Evolutionary conservation across 305 asterid genomes (phyloP), one percentile per base, ranked within the genome.

Genomic region (Plantago lanceolata): DNA sequence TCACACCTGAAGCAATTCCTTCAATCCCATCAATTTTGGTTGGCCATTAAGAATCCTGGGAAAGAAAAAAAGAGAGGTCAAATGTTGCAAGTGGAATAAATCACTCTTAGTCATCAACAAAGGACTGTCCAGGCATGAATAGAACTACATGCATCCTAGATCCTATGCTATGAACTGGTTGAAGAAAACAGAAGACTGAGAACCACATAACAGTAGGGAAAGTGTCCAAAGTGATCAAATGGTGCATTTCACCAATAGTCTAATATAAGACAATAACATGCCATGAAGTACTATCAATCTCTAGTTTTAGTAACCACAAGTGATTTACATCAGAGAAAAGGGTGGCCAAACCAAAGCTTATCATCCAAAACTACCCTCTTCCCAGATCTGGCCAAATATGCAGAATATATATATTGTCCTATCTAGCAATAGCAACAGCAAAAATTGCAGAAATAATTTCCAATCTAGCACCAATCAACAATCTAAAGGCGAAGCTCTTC

Each of bases 11-110:
- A 94, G 97, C 83, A 94, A 66, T 68, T 90, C 99, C 80, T 85
- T 94, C 79, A 94, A 74, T 18, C 99, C 99, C 99, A 94, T 90
- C 73, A 26, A 82, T 75, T 83, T 88, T 16, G 99, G 99, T 82
- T 84, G 89, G 59, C 97, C 99, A 69, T 86, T 78, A 68, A 94
- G 93, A 74, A 94, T 90, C 77, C 99, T 94, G 92, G 60, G 45
- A 76, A 24, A 76, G 16, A 26, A 66, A 60, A 44, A 78, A 72
- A 40, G 3, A 40, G 52, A 15, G 17, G 63, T 57, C 62, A 53
- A 68, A 64, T 66, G 44, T 48, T 43, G 44, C 18, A 0, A 19
- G 26, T n/a, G 6, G 7, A 19, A 56, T 5, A 40, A 55, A 52
- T 3, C 31, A 26, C 7, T 28, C 45, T 11, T 45, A 68, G 14